phyloP scores from a whole-genome alignment of 2,329 filamentous ascomycete genomes.

The Coniochaeta ligniaria region DNA sequence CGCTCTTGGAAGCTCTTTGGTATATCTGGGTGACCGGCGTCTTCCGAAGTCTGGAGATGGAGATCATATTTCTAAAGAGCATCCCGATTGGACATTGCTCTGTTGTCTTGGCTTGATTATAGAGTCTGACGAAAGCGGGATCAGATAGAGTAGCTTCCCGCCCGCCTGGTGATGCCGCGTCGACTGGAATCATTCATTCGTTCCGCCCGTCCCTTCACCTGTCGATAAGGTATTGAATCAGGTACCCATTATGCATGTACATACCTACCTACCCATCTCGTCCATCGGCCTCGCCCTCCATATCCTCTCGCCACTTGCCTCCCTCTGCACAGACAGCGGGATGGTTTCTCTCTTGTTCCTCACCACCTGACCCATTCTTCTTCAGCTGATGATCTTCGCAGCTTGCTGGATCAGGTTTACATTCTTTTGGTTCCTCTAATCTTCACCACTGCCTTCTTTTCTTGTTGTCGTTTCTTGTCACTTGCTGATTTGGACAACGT shows the following conservation, averaged over 20 bases:
- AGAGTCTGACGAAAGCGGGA: background rate
- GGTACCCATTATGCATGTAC: background rate
- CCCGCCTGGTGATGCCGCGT: conserved; percentile 1
- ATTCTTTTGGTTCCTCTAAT: background rate
- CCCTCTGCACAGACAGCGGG: background rate
- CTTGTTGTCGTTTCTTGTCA: background rate
- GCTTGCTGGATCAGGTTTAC: background rate
- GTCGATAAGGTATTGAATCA: background rate
- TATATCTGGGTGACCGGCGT: background rate
- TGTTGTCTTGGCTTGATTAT: conserved; percentile 1
- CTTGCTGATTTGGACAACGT: conserved; percentile 3
- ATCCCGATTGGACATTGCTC: background rate
- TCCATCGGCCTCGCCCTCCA: conserved; percentile 6
- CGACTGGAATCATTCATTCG: background rate
- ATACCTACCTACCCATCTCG: background rate
- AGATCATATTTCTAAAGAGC: background rate
- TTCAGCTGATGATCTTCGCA: background rate
- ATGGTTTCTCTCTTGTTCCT: conserved; percentile 2
- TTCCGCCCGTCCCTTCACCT: background rate
- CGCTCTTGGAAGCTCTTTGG: background rate
- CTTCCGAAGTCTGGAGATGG: conserved; percentile 4
- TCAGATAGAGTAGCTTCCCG: background rate
- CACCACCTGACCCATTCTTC: background rate
- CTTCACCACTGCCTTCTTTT: background rate
- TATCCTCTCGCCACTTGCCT: background rate